Conservation (phyloP, 169 alveolate genomes). For the Theileria orientalis region DNA sequence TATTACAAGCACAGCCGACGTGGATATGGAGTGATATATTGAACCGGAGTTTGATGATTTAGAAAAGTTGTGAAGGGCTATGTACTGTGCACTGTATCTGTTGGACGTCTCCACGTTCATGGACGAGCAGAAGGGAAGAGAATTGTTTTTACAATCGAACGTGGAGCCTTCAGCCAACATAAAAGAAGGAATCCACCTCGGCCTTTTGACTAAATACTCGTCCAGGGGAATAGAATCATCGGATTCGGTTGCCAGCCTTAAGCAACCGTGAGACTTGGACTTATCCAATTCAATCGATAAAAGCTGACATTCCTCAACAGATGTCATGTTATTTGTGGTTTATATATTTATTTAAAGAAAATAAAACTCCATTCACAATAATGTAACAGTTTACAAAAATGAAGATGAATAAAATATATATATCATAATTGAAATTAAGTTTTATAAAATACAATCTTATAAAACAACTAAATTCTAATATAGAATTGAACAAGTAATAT, state of each 20-base stretch:
- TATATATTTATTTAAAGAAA: background rate
- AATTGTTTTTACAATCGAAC: background rate
- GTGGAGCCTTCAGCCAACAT: background rate
- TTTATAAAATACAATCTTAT: too few relatives aligned
- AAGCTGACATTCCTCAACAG: background rate
- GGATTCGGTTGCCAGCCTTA: background rate
- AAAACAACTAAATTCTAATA: too few relatives aligned
- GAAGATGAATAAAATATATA: background rate
- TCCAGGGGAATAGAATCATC: background rate
- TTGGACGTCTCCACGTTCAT: conserved; percentile 24
- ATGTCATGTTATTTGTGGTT: too few relatives aligned
- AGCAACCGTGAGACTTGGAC: background rate
- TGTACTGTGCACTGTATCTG: conserved; percentile 45
- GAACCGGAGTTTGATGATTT: background rate
- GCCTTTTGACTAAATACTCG: conserved; percentile 8
- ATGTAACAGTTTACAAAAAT: background rate
- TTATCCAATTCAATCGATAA: conserved; percentile 2
- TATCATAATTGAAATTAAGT: too few relatives aligned
- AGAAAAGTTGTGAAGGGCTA: conserved; percentile 45
- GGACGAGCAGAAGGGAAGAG: conserved; percentile 49
- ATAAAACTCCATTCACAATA: background rate
- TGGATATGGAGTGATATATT: conserved; percentile 26
- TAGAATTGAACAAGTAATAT: too few relatives aligned
- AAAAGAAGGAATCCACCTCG: conserved; percentile 26
- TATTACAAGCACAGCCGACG: conserved; percentile 88